Base-by-base conservation (phyloP, 2,329 filamentous ascomycete species). In the Aspergillus sp. region DNA sequence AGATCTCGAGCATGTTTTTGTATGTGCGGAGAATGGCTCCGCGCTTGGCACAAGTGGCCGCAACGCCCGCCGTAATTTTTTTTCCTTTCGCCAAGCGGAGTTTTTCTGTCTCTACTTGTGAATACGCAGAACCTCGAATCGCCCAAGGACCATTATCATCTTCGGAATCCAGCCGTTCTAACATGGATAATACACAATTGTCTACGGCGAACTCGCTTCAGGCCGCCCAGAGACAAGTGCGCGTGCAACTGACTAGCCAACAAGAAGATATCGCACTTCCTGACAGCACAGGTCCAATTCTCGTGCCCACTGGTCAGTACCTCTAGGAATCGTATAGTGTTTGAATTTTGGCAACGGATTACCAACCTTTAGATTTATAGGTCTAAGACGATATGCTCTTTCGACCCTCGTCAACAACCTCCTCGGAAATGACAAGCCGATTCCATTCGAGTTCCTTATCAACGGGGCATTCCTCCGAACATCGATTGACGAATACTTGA, bases 401-500 rank as follows among this genome's bases (percentile, higher is more conserved):
- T 89, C 87, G 1, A 86, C 83, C 2, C 79, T 89, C 61, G 85
- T 89, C 58, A 89, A 89, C 72, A 83, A 83, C 64, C 80, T 89
- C 11, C 77, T 89, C 31, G 78, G 82, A 41, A 83, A 80, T 61
- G 81, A 83, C 57, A 84, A 83, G 69, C 77, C 80, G 17, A 72
- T 82, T 43, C 81, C 81, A 15, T 78, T 99, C 79, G 95, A 99
- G 79, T 98, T 99, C 81, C 86, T 99, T 69, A 89, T 96, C 79
- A 95, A 97, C 77, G 95, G 95, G 76, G 89, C 90, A 72, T 97
- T 96, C 78, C 86, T 99, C 55, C 90, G 91, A 64, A 91, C 93
- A 28, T 92, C 91, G 19, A 87, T 99, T 68, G 92, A 97, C 75
- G 91, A 97, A 72, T 97, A 96, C 79, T 87, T 99, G 63, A 89